These are phyloP conservation scores for Kodamaea anthophila DNA, from an alignment of 1,139 yeast genomes.

Conservation along the genomic window DNA sequence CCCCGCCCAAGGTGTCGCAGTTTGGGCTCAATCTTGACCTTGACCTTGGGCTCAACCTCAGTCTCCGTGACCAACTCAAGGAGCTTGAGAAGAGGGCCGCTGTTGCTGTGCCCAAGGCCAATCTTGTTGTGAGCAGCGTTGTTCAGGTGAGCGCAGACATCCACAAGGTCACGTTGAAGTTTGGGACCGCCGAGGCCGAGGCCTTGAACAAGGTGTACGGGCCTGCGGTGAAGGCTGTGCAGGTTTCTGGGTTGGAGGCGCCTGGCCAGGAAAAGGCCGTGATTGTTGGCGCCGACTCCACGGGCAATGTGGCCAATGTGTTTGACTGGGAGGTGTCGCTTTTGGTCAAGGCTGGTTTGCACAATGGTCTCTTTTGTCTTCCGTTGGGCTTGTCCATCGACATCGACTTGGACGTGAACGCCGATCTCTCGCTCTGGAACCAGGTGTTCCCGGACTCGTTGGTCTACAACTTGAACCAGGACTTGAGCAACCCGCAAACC, in stretches of 20 bases:
- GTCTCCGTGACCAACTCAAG: background rate
- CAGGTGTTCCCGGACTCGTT: conserved; percentile 14
- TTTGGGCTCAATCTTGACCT: conserved; percentile 13
- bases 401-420: conserved; percentile 15
- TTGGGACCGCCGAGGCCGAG: conserved; percentile 11
- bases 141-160: conserved; percentile 19
- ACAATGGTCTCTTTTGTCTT: conserved; percentile 20
- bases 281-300: conserved; percentile 6
- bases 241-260: conserved; percentile 12
- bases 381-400: conserved; percentile 23
- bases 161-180: conserved; percentile 23
- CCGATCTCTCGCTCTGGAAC: conserved; percentile 13
- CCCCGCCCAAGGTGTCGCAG: too few species aligned
- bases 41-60: conserved; percentile 11
- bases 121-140: conserved; percentile 22
- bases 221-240: conserved; percentile 10
- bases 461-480: conserved; percentile 11
- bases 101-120: conserved; percentile 18
- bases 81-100: background rate
- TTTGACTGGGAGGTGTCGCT: conserved; percentile 25
- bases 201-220: conserved; percentile 10
- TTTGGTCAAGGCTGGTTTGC: conserved; percentile 17
- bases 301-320: conserved; percentile 8
- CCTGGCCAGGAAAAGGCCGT: conserved; percentile 6
- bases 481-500: conserved; percentile 6